These are phyloP conservation scores for Linaria vulgaris DNA, from an alignment of 257 asterid species.

Conservation along the genomic window DNA sequence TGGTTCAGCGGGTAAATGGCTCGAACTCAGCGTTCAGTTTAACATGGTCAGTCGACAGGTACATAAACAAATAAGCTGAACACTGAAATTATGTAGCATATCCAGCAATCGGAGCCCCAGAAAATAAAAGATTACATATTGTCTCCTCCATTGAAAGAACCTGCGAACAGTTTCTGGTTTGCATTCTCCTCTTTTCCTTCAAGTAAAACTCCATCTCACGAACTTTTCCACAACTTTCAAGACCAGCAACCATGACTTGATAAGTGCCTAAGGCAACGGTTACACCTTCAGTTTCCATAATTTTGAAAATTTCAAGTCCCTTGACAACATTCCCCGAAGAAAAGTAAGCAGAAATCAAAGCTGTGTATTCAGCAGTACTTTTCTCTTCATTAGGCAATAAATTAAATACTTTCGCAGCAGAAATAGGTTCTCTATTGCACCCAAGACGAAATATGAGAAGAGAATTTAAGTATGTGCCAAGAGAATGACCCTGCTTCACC, in stretches of 20 bases:
- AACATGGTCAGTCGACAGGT: too few species aligned
- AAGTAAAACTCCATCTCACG: constrained; percentile 45
- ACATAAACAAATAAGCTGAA: too few species aligned
- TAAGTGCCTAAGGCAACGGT: constrained; percentile 58
- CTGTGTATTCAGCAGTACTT: constrained; percentile 69
- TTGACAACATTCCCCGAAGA: constrained; percentile 48
- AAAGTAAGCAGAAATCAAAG: constrained; percentile 61
- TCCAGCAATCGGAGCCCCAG: constrained; percentile 33
- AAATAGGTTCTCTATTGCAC: constrained; percentile 39
- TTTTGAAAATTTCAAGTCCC: constrained; percentile 57
- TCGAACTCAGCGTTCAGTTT: too few species aligned
- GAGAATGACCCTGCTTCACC: constrained; percentile 53
- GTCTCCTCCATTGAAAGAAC: constrained; percentile 49
- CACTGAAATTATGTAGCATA: constrained; percentile 7
- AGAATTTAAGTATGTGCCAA: constrained; percentile 63
- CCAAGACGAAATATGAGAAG: constrained; percentile 75
- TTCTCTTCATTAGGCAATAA: constrained; percentile 61
- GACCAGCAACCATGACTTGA: constrained; percentile 57
- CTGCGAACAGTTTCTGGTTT: constrained; percentile 31
- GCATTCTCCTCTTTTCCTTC: constrained; percentile 57
- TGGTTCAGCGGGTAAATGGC: too few species aligned
- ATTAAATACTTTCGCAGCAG: constrained; percentile 59
- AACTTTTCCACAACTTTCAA: constrained; percentile 50
- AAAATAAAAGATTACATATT: constrained; percentile 69
- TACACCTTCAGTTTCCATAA: constrained; percentile 55